Base-by-base conservation (phyloP, 129 eudicot species). In the Logfia minima region DNA sequence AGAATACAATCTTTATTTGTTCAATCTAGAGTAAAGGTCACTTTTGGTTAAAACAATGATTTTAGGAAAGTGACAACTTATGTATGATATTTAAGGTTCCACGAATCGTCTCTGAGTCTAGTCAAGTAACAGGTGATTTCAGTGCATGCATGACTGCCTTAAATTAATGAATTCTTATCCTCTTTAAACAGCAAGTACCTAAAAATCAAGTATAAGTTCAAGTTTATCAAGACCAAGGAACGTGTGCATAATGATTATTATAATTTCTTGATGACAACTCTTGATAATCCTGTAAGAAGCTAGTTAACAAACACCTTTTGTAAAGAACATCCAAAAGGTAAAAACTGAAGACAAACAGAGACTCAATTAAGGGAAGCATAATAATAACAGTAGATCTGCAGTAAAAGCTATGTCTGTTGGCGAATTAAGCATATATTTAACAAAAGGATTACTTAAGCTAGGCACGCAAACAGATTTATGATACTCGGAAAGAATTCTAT, bases 11-110 rank as follows among this genome's bases (percentile, higher is more conserved):
- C 53, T 34, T 32, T 6, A 59, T 35, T 61, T 51, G 52, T 66
- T 48, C 65, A 55, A 65, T 64, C 69, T 60, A 74, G 68, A 74
- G 64, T 48, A 32, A 66, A 31, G n/a, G 53, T 48, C 61, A 14
- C 80, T 76, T 76, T 76, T 32, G 39, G 23, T 76, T 76, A 76
- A 31, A 66, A 51, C 73, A 76, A 76, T 66, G 29, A 76, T 66
- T 26, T 66, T 51, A 52, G 17, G 80, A 76, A 51, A 66, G 66
- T 21, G 80, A 76, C 74, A 11, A 76, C 66, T 32, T 52, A 3
- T 39, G 18, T 70, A n/a, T 8, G 55, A 76, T 76, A 76, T 66
- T n/a, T 76, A 29, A 68, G 66, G 72, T 66, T 68, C 55, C n/a
- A 9, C 51, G 32, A 59, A 63, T 21, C 55, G 72, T 37, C 8